Evolutionary conservation across 805 yeast genomes (phyloP), one percentile per base, ranked within the genome.

Genomic region (Kodamaea kakaduensis): DNA sequence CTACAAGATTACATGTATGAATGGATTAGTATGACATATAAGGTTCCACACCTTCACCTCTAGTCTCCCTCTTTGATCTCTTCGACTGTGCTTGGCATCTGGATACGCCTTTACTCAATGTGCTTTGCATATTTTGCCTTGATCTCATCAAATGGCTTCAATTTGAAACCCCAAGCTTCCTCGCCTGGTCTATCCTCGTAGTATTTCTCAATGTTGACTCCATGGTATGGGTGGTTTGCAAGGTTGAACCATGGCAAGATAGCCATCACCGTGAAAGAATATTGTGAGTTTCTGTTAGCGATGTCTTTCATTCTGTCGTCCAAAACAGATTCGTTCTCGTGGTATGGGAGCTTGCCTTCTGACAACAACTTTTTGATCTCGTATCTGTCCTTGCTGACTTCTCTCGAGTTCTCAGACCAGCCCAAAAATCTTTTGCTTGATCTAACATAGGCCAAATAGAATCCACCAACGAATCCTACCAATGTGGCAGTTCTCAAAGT

Each of bases 161-260:
- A 69, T 22, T 43, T 45, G 44, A 74, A 71, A 5, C 77, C 78
- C 80, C 80, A 74, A 18, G 56, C 64, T 56, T 74, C 79, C 56
- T 74, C 80, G 31, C 80, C 80, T 5, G 73, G 72, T 51, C 81
- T 67, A 34, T 59, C 65, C 53, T 73, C 78, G 44, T 54, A 54
- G 44, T 54, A 54, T 39, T 54, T 54, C 19, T 46, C 39, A 41
- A 81, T 65, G 51, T 80, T 82, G 40, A 84, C 78, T 17, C 90
- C 93, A 59, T 85, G 95, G 64, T 77, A 80, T 47, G 84, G 87
- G 59, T 85, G 95, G 56, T 77, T 64, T 31, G 78, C 87, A 43
- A 83, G 65, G 63, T 86, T 86, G 69, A 86, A 84, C 86, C 87
- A 80, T 16, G 95, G 95, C 50, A 85, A 58, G 42, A 83, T 53